Evolutionary conservation across 176 grass and related monocot species (phyloP).

Genomic region (Tillandsia fasciculata): DNA sequence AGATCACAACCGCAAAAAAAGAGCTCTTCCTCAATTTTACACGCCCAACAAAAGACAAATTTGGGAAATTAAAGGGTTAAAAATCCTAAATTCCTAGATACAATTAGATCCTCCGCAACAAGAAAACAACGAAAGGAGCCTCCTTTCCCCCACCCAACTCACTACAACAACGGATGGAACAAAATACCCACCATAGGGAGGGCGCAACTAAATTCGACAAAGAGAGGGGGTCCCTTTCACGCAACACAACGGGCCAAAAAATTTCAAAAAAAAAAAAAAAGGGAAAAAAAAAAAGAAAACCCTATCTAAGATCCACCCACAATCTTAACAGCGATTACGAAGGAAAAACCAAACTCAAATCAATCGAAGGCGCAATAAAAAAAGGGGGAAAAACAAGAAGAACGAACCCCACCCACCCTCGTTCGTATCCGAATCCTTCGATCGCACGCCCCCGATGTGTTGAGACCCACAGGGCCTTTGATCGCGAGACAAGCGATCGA

Average conservation of each 20-base stretch:
- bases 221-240: neutral
- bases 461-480: neutral
- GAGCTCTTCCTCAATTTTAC: neutral
- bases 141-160: slow-evolving; percentile 5
- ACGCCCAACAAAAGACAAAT: neutral
- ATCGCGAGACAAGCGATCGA: neutral
- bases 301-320: neutral
- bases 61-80: neutral
- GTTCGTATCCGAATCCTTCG: neutral
- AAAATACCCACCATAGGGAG: neutral
- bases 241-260: neutral
- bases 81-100: neutral
- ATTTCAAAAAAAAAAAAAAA: too few species aligned
- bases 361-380: neutral
- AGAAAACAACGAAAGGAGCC: slow-evolving; percentile 1
- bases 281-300: neutral
- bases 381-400: neutral
- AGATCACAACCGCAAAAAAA: neutral
- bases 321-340: neutral
- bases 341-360: neutral
- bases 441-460: neutral
- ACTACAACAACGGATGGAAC: slow-evolving; percentile 1
- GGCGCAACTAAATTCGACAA: neutral
- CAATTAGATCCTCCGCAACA: neutral
- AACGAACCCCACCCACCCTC: slow-evolving; percentile 1